A percentile compares a stretch with the other conserved stretches of the same genome.
These are phyloP conservation scores for Leucaena leucocephala DNA, from an alignment of 306 rosid genomes.

Conservation along the genomic window DNA sequence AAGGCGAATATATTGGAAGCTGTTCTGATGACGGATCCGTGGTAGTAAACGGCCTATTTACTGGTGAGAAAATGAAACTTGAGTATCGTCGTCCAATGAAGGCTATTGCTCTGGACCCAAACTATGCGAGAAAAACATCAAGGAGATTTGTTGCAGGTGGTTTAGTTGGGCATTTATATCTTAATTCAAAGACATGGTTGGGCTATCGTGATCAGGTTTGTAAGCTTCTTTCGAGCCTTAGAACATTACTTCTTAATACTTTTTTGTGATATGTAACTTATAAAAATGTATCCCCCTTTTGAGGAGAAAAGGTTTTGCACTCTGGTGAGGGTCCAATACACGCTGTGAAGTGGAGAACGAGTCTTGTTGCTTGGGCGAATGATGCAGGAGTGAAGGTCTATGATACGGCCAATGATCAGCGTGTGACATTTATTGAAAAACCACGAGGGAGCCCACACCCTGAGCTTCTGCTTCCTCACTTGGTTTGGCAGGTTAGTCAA, in stretches of 20 bases:
- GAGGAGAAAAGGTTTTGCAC: constrained; percentile 80
- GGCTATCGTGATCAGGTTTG: constrained; percentile 94
- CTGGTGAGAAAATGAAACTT: constrained; percentile 83
- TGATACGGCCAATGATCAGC: constrained; percentile 87
- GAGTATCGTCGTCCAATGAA: constrained; percentile 97
- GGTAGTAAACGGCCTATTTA: constrained; percentile 80
- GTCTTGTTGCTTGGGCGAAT: constrained; percentile 98
- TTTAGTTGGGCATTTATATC: constrained; percentile 90
- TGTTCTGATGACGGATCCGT: constrained; percentile 94
- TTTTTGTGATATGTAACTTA: constrained; percentile 34
- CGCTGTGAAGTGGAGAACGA: constrained; percentile 92
- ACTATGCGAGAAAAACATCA: constrained; percentile 72
- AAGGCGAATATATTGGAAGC: constrained; percentile 94
- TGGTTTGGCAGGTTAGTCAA: constrained; percentile 96
- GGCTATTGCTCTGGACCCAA: constrained; percentile 90
- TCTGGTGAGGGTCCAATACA: constrained; percentile 99
- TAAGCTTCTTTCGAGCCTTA: constrained; percentile 30
- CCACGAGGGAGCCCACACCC: constrained; percentile 93
- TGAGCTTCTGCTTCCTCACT: constrained; percentile 90
- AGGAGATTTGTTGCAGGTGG: constrained; percentile 97
- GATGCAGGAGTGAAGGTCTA: constrained; percentile 96
- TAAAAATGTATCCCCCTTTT: constrained; percentile 9
- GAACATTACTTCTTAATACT: constrained; percentile 10
- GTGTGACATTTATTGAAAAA: constrained; percentile 91
- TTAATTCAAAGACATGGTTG: constrained; percentile 87